phyloP scores from a whole-genome alignment of 2,329 filamentous ascomycete species.

The Xylaria hypoxylon region DNA sequence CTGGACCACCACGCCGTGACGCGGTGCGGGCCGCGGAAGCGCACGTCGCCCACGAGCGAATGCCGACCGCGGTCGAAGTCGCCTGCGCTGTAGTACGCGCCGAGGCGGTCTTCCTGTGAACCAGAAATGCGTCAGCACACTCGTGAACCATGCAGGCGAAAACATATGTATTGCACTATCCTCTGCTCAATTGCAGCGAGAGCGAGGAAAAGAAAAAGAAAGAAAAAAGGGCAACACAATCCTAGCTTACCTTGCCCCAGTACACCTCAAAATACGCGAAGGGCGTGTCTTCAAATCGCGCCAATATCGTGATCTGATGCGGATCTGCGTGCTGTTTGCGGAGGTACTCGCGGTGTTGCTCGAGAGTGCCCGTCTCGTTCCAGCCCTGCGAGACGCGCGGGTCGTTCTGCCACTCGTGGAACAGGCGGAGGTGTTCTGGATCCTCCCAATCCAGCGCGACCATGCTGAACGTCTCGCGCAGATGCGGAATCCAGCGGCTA shows the following conservation, averaged over 20 bases:
- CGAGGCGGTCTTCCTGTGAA: slow-evolving; percentile 64
- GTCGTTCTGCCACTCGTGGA: slow-evolving; percentile 87
- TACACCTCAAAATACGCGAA: slow-evolving; percentile 87
- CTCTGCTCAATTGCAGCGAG: slow-evolving; percentile 7
- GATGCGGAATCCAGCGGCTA: slow-evolving; percentile 81
- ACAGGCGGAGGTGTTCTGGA: slow-evolving; percentile 73
- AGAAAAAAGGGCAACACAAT: not conserved
- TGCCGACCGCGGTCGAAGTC: slow-evolving; percentile 70
- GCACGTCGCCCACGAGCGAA: slow-evolving; percentile 68
- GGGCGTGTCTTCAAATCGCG: slow-evolving; percentile 74
- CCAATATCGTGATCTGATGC: slow-evolving; percentile 77
- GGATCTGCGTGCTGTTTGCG: slow-evolving; percentile 75
- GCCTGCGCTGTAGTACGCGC: slow-evolving; percentile 65
- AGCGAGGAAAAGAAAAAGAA: not conserved
- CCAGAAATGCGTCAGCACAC: slow-evolving; percentile 5
- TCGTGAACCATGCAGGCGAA: not conserved
- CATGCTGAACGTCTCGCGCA: slow-evolving; percentile 82
- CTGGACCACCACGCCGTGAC: slow-evolving; percentile 72
- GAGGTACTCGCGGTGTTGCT: slow-evolving; percentile 79
- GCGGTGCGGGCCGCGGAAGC: slow-evolving; percentile 70
- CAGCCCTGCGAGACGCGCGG: slow-evolving; percentile 82
- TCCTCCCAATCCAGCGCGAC: slow-evolving; percentile 76
- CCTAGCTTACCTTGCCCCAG: slow-evolving; percentile 70
- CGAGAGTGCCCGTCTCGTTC: slow-evolving; percentile 81
- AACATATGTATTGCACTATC: not conserved